Base-by-base conservation (phyloP, 1,139 yeast genomes). In the Suzukiozyma palmioleophila region DNA sequence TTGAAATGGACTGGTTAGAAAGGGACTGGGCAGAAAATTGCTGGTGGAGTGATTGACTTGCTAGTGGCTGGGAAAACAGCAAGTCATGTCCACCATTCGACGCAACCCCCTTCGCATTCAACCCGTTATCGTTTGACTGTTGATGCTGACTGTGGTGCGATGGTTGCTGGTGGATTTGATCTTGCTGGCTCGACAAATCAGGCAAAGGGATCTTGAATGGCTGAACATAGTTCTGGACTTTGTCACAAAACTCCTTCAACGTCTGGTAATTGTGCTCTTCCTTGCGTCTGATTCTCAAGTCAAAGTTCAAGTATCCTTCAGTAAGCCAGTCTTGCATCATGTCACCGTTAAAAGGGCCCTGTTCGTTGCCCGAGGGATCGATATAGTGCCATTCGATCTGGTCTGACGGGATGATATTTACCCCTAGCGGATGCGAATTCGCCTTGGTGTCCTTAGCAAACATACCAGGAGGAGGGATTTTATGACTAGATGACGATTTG, bases 271-370 rank as follows among this genome's bases (percentile, higher is more conserved):
- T 39, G 1, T 51, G 42, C 40, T 76, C 79, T 30, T 67, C 79
- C 30, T 64, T 69, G 32, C 90, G 72, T 45, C 85, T 73, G 41
- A 87, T 67, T 36, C 66, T 63, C 47, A 87, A 63, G 42, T 76
- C 79, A 12, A 69, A 69, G 38, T 66, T 67, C 46, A 87, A 69
- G 60, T 84, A 85, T 2, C 82, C 81, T 26, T 75, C 77, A 5
- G 73, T 57, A 44, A 75, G 76, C 96, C 96, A 87, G 39, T 70
- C 79, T 48, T 86, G 94, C 96, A 87, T 87, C 65, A 75, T 62
- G 22, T 66, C 62, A 1, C 94, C 89, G 39, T 71, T 70, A 56
- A 86, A 87, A 2, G 96, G 95, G 18, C 96, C 96, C 54, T 85
- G 95, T 45, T 79, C 82, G 39, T 64, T 73, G 2, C 86, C 87